Conservation (phyloP, 495 filamentous ascomycete species). For the Symbiotaphrina buchneri region DNA sequence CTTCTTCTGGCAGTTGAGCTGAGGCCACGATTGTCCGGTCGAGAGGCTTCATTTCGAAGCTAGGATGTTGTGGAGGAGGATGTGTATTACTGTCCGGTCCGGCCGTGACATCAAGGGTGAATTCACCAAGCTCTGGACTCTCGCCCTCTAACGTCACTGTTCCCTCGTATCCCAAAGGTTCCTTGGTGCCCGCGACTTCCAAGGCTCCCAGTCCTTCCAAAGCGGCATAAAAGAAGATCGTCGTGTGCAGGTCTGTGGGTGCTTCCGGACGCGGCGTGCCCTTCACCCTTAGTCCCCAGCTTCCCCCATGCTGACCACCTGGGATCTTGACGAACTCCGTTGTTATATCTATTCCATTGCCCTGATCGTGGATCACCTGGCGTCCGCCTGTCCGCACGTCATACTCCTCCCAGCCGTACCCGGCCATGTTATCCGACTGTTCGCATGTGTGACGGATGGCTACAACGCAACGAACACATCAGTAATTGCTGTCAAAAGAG, state of each 20-base stretch:
- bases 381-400: conserved; percentile 69
- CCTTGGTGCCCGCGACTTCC: conserved; percentile 27
- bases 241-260: conserved; percentile 39
- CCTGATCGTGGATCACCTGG: conserved; percentile 74
- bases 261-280: conserved; percentile 54
- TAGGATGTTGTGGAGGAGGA: conserved; percentile 35
- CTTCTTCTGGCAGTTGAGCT: conserved; percentile 36
- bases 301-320: conserved; percentile 70
- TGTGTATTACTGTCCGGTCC: conserved; percentile 37
- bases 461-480: conserved; percentile 12
- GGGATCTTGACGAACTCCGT: conserved; percentile 88
- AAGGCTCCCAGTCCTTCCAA: conserved; percentile 58
- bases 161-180: conserved; percentile 37
- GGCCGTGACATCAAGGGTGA: conserved; percentile 56
- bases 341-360: conserved; percentile 71
- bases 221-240: conserved; percentile 57
- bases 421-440: conserved; percentile 81
- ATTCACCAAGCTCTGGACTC: conserved; percentile 58
- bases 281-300: conserved; percentile 76
- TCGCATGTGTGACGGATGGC: conserved; percentile 89
- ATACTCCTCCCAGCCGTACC: conserved; percentile 96
- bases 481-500: too few species aligned
- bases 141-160: conserved; percentile 57
- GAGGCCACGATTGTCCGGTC: conserved; percentile 57
- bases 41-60: conserved; percentile 50